These are phyloP conservation scores for Xylariaceae sp. DNA, from an alignment of 2,329 filamentous ascomycete genomes.

Conservation along the genomic window DNA sequence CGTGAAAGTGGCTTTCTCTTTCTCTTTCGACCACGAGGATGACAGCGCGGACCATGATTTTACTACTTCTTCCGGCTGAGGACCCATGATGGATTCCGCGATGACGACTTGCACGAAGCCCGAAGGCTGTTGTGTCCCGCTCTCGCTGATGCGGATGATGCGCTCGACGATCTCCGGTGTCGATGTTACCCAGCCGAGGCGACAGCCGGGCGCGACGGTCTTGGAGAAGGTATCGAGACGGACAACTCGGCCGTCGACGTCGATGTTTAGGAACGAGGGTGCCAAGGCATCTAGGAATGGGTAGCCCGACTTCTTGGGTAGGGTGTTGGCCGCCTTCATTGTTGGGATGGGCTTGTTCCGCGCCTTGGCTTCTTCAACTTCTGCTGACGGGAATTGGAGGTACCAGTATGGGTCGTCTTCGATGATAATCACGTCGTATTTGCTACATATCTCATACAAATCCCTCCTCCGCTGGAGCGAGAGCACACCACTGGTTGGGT, in stretches of 20 bases:
- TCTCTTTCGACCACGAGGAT: conserved; percentile 42
- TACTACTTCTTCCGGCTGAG: conserved; percentile 50
- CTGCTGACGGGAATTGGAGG: conserved; percentile 78
- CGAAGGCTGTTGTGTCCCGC: conserved; percentile 75
- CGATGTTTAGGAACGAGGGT: conserved; percentile 77
- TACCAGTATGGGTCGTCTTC: conserved; percentile 98
- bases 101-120: conserved; percentile 87
- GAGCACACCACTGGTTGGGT: conserved; percentile 76
- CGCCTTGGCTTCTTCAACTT: conserved; percentile 46
- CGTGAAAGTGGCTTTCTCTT: conserved; percentile 44
- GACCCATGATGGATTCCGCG: conserved; percentile 71
- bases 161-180: conserved; percentile 76
- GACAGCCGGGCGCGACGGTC: conserved; percentile 83
- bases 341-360: conserved; percentile 34
- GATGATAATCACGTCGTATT: conserved; percentile 84
- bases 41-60: no score
- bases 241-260: conserved; percentile 81
- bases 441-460: conserved; percentile 74
- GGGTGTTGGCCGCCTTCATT: conserved; percentile 29
- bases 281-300: conserved; percentile 78
- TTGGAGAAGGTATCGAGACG: conserved; percentile 93
- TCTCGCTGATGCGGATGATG: conserved; percentile 69
- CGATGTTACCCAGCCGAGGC: conserved; percentile 85
- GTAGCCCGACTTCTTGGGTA: conserved; percentile 55
- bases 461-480: conserved; percentile 70